These are phyloP conservation scores for Alternaria arborescens DNA, from an alignment of 2,329 filamentous ascomycete genomes.

Conservation along the genomic window DNA sequence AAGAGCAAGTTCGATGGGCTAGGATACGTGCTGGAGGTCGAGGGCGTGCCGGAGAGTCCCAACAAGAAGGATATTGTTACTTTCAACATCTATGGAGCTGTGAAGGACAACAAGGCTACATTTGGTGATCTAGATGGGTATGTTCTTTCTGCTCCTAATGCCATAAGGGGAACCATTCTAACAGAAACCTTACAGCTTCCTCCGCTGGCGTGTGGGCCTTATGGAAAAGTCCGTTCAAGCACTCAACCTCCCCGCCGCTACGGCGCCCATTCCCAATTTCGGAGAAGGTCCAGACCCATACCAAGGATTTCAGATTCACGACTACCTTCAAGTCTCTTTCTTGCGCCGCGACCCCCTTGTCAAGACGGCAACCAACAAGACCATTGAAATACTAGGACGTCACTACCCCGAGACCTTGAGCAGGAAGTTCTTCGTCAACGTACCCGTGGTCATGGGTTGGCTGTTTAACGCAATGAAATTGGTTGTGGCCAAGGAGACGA, in stretches of 20 bases:
- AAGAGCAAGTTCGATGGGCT: conserved; percentile 76
- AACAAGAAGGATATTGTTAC: conserved; percentile 74
- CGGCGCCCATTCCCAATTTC: conserved; percentile 74
- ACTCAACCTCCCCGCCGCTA: conserved; percentile 74
- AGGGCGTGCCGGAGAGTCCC: conserved; percentile 61
- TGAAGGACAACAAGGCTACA: conserved; percentile 80
- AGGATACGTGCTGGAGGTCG: conserved; percentile 81
- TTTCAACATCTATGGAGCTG: conserved; percentile 92
- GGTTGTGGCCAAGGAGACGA: conserved; percentile 58
- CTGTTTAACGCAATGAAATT: conserved; percentile 59
- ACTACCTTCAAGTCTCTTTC: conserved; percentile 89
- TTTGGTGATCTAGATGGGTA: conserved; percentile 86
- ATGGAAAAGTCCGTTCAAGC: conserved; percentile 87
- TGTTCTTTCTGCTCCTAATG: conserved; percentile 6
- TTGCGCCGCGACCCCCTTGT: conserved; percentile 80
- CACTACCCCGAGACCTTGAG: conserved; percentile 89
- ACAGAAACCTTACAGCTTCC: conserved; percentile 68
- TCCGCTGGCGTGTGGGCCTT: conserved; percentile 86
- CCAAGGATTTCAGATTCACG: conserved; percentile 91
- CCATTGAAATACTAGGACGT: conserved; percentile 80
- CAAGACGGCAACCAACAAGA: conserved; percentile 79
- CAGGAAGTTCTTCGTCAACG: conserved; percentile 96
- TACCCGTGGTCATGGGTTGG: conserved; percentile 90
- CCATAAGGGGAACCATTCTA: background rate
- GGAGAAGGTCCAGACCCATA: conserved; percentile 76